Evolutionary conservation across 805 yeast species (phyloP).

Genomic region (Candida cerambycidarum): DNA sequence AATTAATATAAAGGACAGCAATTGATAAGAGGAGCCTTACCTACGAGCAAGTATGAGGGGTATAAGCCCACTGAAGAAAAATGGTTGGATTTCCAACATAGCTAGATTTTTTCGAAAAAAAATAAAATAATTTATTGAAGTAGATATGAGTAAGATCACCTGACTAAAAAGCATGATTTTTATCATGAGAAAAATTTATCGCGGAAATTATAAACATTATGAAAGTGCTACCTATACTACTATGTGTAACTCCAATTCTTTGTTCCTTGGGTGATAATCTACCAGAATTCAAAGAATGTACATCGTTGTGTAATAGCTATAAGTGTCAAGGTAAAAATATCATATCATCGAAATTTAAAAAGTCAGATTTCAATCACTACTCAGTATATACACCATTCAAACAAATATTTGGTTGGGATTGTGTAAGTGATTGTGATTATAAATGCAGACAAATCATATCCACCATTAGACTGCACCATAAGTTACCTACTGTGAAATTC

Average conservation of each 20-base stretch:
- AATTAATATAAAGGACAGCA: not conserved
- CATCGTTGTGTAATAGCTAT: conserved; percentile 21
- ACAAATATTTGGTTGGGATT: conserved; percentile 31
- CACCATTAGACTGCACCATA: conserved; percentile 17
- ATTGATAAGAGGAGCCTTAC: no score
- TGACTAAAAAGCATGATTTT: no score
- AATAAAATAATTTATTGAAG: no score
- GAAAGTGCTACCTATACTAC: not conserved
- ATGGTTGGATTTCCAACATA: no score
- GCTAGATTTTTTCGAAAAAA: no score
- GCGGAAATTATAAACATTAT: not conserved
- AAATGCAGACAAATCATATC: conserved; percentile 40
- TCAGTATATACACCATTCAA: conserved; percentile 19
- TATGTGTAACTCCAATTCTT: not conserved
- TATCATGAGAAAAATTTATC: not conserved
- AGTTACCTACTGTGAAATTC: conserved; percentile 36
- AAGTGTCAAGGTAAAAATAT: conserved; percentile 17
- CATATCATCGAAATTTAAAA: conserved; percentile 6
- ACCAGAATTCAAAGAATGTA: conserved; percentile 29
- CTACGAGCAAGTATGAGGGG: no score
- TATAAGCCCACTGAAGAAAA: no score
- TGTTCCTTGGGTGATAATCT: conserved; percentile 29
- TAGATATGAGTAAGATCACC: no score
- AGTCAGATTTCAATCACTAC: conserved; percentile 13
- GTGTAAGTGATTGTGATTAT: conserved; percentile 37